phyloP scores from a whole-genome alignment of 768 basidiomycete species.

The Psilocybe cubensis region DNA sequence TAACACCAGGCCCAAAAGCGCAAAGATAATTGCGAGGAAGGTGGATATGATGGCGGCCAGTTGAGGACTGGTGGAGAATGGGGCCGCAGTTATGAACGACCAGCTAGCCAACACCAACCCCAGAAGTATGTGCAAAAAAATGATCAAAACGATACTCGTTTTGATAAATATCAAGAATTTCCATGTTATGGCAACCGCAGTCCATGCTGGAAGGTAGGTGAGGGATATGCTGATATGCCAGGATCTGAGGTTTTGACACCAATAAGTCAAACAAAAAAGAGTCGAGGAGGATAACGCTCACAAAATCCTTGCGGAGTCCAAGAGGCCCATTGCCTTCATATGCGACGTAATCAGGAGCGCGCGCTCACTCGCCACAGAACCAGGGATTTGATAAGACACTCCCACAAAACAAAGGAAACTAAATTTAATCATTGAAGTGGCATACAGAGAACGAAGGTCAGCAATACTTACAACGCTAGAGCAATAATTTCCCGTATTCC shows the following conservation, averaged over 20 bases:
- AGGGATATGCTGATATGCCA: slow-evolving; percentile 76
- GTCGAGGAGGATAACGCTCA: background rate
- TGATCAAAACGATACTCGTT: slow-evolving; percentile 61
- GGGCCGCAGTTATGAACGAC: slow-evolving; percentile 71
- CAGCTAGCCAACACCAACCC: slow-evolving; percentile 73
- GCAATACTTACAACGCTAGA: slow-evolving; percentile 58
- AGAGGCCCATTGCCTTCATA: slow-evolving; percentile 80
- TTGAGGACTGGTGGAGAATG: slow-evolving; percentile 75
- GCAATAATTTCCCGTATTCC: slow-evolving; percentile 68
- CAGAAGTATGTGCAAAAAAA: slow-evolving; percentile 67
- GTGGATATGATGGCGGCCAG: slow-evolving; percentile 70
- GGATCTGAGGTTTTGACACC: slow-evolving; percentile 34
- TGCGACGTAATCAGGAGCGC: slow-evolving; percentile 68
- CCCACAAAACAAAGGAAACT: slow-evolving; percentile 79
- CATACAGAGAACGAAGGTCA: no score
- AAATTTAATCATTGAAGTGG: background rate
- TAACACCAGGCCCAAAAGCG: slow-evolving; percentile 66
- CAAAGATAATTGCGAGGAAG: slow-evolving; percentile 66
- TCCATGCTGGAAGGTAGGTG: slow-evolving; percentile 79
- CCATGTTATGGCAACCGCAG: slow-evolving; percentile 70
- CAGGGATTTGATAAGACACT: slow-evolving; percentile 79
- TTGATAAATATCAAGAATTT: slow-evolving; percentile 64
- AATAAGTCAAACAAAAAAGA: slow-evolving; percentile 2
- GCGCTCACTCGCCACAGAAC: slow-evolving; percentile 67
- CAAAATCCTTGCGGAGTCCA: slow-evolving; percentile 60